Evolutionary conservation across 768 basidiomycete species (phyloP).

Genomic region (Agaricus sinodeliciosus): DNA sequence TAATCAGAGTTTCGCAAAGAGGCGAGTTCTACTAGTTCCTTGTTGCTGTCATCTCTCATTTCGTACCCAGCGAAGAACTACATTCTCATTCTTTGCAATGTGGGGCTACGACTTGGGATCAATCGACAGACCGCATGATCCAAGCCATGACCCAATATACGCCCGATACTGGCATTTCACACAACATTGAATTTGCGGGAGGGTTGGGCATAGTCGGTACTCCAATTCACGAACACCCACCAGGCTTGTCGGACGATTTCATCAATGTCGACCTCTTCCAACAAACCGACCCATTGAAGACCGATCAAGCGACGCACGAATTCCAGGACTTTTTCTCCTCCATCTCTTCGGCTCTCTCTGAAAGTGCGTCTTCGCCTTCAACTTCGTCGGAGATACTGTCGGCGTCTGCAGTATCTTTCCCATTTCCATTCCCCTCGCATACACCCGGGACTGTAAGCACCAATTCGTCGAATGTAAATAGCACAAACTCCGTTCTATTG

Average conservation of each 20-base stretch:
- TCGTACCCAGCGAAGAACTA: conserved; percentile 8
- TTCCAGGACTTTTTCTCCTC: conserved; percentile 11
- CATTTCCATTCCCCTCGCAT: conserved; percentile 8
- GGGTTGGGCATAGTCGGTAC: conserved; percentile 8
- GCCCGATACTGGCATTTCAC: conserved; percentile 1
- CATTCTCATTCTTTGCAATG: conserved; percentile 11
- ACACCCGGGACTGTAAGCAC: neutral
- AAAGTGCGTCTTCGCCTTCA: conserved; percentile 22
- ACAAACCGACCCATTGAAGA: conserved; percentile 1
- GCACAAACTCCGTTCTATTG: conserved; percentile 3
- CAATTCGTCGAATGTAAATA: conserved; percentile 8
- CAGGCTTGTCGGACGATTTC: conserved; percentile 3
- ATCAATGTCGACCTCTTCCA: conserved; percentile 14
- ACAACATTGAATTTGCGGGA: conserved; percentile 9
- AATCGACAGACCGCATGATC: conserved; percentile 7
- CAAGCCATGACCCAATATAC: conserved; percentile 8
- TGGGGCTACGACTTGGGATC: conserved; percentile 6
- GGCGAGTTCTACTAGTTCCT: conserved; percentile 10
- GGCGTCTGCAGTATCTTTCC: conserved; percentile 8
- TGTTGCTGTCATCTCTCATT: neutral
- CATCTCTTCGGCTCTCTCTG: conserved; percentile 8
- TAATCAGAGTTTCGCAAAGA: conserved; percentile 17
- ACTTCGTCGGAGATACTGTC: conserved; percentile 21
- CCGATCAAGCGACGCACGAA: conserved; percentile 5
- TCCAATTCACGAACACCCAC: conserved; percentile 7